Base-by-base conservation (phyloP, 495 filamentous ascomycete genomes). In the Neurospora terricola region DNA sequence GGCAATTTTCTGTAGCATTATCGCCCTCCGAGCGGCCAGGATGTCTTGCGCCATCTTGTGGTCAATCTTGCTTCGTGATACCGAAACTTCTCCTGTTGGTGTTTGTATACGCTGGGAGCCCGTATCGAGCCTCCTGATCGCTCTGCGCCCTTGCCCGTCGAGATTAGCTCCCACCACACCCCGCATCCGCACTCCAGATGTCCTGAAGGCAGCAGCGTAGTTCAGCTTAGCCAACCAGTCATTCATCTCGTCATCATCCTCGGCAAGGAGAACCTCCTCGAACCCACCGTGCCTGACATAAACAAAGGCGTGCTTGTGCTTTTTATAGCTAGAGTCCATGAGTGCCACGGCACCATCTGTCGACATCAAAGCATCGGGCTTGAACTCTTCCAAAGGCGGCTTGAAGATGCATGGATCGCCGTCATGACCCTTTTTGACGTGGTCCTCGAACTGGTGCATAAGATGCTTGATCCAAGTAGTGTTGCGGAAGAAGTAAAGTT, bases 201-300 rank as follows among this genome's bases (percentile, higher is more conserved):
- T 94, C 72, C 93, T 88, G 83, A 98, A 98, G 1, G 96, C 92
- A 10, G 96, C 93, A 38, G 95, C 94, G 81, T 98, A 98, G 78
- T 99, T 99, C 45, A 99, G 86, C 76, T 97, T 97, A 6, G 91
- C 93, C 34, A 99, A 83, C 96, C 96, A 99, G 77, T 99, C 96
- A 78, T 98, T 96, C 89, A 97, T 93, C 70, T 98, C 96, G 4
- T 84, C 82, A 74, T 98, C 96, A 38, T 87, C 92, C 74, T 96
- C 92, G 4, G 96, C 94, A 27, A 99, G 85, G 71, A 99, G 92
- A 14, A 92, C 90, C 78, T 99, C 96, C 78, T 98, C 95, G 21
- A 96, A 83, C 0, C 93, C 91, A 70, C 93, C 93, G 72, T 94
- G 93, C n/a, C 93, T 87, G 62, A 97, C 91, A 75, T 97, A 94